Conservation (phyloP, 441 rosid species). For the Adansonia gregorii region DNA sequence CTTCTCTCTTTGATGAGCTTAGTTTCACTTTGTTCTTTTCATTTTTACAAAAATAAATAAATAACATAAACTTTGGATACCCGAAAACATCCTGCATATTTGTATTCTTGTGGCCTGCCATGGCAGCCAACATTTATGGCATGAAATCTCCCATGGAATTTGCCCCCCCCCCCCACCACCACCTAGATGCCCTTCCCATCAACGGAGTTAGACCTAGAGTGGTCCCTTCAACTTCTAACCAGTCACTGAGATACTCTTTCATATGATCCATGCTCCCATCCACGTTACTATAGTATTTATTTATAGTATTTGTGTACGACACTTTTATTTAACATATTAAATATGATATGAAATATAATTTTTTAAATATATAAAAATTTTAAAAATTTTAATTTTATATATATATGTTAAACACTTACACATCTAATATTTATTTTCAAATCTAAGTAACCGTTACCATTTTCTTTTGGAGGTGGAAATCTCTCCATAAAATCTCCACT, state of each 20-base stretch:
- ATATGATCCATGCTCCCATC: neutral
- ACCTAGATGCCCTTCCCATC: constrained; percentile 36
- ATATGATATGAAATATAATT: no score
- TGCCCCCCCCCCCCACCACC: constrained; percentile 35
- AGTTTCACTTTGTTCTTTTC: neutral
- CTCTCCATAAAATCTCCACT: neutral
- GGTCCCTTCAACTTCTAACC: constrained; percentile 27
- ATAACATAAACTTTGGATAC: constrained; percentile 42
- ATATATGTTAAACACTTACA: no score
- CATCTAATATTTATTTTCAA: no score
- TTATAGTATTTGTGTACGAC: no score
- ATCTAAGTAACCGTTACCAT: neutral
- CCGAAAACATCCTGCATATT: constrained; percentile 37
- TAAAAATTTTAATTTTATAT: no score
- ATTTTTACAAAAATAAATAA: neutral
- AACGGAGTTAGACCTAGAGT: constrained; percentile 16
- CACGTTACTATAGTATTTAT: no score
- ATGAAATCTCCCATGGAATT: constrained; percentile 27
- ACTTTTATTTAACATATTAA: no score
- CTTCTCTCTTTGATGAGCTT: neutral
- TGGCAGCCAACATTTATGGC: constrained; percentile 36
- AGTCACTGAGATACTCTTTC: neutral
- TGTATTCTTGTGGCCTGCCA: constrained; percentile 44
- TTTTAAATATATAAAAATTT: no score
- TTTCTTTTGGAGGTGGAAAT: neutral